Evolutionary conservation across 2,329 filamentous ascomycete species (phyloP).

Genomic region (Cladosporium velox): DNA sequence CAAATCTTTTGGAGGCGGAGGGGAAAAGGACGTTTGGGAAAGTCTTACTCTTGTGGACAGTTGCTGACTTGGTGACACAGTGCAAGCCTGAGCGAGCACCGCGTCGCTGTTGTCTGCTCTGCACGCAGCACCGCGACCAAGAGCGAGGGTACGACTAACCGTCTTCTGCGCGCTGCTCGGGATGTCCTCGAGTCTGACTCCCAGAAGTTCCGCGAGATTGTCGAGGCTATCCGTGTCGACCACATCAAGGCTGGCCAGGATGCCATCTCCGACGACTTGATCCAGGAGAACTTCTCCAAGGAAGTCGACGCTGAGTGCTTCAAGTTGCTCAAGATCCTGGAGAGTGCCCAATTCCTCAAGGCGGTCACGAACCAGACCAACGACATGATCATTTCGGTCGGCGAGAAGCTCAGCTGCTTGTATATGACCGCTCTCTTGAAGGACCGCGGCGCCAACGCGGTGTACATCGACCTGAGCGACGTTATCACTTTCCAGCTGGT

Average conservation of each 20-base stretch:
- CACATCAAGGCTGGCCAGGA: conserved; percentile 72
- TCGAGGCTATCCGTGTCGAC: conserved; percentile 79
- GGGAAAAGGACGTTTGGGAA: conserved; percentile 12
- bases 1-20: conserved; percentile 5
- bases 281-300: conserved; percentile 58
- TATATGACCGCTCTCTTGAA: conserved; percentile 85
- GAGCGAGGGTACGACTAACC: conserved; percentile 89
- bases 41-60: conserved; percentile 6
- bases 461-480: conserved; percentile 88
- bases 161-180: conserved; percentile 54
- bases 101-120: conserved; percentile 91
- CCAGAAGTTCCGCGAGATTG: conserved; percentile 68
- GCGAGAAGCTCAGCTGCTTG: conserved; percentile 91
- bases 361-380: conserved; percentile 55
- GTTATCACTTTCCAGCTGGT: conserved; percentile 64
- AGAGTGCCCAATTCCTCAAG: conserved; percentile 60
- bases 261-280: conserved; percentile 39
- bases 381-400: conserved; percentile 84
- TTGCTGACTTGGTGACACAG: conserved; percentile 33
- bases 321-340: conserved; percentile 73
- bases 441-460: conserved; percentile 77
- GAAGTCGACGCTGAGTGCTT: conserved; percentile 79
- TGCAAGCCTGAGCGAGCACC: conserved; percentile 61
- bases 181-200: conserved; percentile 46
- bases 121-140: conserved; percentile 94